Base-by-base conservation (phyloP, 345 rosid species). In the Boechera divaricarpa region DNA sequence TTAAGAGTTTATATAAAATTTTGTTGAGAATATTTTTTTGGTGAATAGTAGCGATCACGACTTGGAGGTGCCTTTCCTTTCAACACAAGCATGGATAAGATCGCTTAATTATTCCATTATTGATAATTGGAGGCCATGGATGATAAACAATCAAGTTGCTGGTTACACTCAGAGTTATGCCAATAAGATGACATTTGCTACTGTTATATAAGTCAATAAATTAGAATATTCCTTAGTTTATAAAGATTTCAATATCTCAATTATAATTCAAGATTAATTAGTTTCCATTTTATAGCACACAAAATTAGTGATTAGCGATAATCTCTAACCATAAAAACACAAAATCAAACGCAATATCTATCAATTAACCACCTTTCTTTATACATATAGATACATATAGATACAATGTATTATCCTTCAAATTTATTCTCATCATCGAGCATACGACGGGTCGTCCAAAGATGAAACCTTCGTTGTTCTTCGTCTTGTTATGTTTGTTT, bases 121-220 rank as follows among this genome's bases (percentile, higher is more conserved):
- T 5, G 80, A 87, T 9, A 86, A 87, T 6, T 86, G 91, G 94
- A 78, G 91, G 59, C 73, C 84, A 2, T 90, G 94, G 92, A 56
- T 42, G 11, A 70, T 82, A 15, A 71, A 74, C 5, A 74, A 82
- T 69, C 94, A 86, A 79, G 75, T 89, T 64, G 86, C 79, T n/a
- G 91, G 74, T 28, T 87, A 84, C 70, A 83, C 88, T 0, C 82
- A 88, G 72, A 81, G 91, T 7, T 52, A 52, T 52, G 7, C 56
- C 13, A 52, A 52, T 4, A 52, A 52, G 31, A 24, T 52, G 57
- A 82, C 91, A 51, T 90, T 79, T 52, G 90, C 89, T 7, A 90
- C 91, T 6, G 66, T 87, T 16, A 16, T 16, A 16, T 21, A 36
- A 4, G 52, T 4, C 11, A 51, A 41, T 60, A 21, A 13, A 9